A percentile compares a stretch with the other conserved stretches of the same genome.
Evolutionary conservation across 306 rosid genomes (phyloP).

Genomic region (Acmispon strigosus): DNA sequence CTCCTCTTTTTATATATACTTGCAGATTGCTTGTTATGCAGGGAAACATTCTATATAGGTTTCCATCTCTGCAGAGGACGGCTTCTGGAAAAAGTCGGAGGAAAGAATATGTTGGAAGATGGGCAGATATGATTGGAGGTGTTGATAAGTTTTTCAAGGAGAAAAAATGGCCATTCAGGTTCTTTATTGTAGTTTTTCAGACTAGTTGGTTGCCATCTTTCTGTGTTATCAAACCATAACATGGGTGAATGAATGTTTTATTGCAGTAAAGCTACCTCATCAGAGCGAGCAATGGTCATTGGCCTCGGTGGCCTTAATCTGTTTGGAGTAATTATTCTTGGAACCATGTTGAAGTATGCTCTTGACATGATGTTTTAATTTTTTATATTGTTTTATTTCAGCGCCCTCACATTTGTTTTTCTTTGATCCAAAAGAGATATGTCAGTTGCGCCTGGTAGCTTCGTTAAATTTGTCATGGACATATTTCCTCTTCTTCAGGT

Average conservation of each 20-base stretch:
- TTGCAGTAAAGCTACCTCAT: constrained; percentile 61
- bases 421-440: constrained; percentile 51
- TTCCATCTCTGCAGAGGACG: constrained; percentile 91
- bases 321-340: constrained; percentile 89
- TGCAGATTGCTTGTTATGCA: constrained; percentile 43
- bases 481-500: constrained; percentile 98
- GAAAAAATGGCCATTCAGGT: constrained; percentile 91
- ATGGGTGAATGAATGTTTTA: constrained; percentile 4
- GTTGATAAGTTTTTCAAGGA: constrained; percentile 73
- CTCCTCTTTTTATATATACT: constrained; percentile 8
- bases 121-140: constrained; percentile 90
- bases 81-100: constrained; percentile 69
- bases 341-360: constrained; percentile 89
- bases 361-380: constrained; percentile 12
- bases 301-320: constrained; percentile 96
- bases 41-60: constrained; percentile 94
- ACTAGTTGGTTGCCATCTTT: background rate
- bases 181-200: constrained; percentile 6
- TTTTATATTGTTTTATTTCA: constrained; percentile 17
- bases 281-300: constrained; percentile 79
- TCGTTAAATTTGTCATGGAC: constrained; percentile 64
- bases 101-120: constrained; percentile 93
- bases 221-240: constrained; percentile 11
- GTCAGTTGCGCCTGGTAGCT: constrained; percentile 62
- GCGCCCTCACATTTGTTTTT: constrained; percentile 16